These are phyloP conservation scores for Limonium bicolor DNA, from an alignment of 148 eudicot species.

Conservation along the genomic window DNA sequence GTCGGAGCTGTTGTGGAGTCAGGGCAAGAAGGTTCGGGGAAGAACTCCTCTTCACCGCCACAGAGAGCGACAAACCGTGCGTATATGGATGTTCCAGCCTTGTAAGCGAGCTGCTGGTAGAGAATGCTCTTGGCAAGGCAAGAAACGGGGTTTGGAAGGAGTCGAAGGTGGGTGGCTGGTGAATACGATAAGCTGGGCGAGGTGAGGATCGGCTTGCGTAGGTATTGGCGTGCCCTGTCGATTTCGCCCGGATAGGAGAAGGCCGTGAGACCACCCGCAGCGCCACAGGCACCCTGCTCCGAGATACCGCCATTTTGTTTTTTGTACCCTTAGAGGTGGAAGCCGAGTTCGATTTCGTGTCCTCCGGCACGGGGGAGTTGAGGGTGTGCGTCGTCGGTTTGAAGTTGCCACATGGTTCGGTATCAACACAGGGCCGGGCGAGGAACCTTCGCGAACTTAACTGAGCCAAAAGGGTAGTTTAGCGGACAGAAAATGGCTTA, in stretches of 20 bases:
- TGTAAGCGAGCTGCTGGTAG: conserved; percentile 51
- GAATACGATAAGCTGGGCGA: conserved; percentile 17
- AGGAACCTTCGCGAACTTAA: conserved; percentile 33
- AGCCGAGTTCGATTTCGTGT: background rate
- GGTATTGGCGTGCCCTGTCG: conserved; percentile 26
- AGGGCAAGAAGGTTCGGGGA: conserved; percentile 20
- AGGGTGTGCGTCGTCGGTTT: background rate
- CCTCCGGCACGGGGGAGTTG: conserved; percentile 5
- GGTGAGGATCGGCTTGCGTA: conserved; percentile 24
- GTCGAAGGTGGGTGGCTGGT: conserved; percentile 29
- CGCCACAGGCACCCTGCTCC: background rate
- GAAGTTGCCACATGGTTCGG: background rate
- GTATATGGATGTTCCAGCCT: conserved; percentile 41
- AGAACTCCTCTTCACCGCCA: conserved; percentile 22
- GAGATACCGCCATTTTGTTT: conserved; percentile 6
- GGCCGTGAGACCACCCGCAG: conserved; percentile 13
- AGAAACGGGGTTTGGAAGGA: conserved; percentile 38
- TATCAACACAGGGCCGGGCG: background rate
- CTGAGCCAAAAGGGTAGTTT: conserved; percentile 34
- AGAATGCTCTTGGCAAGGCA: conserved; percentile 37
- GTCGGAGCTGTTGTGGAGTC: conserved; percentile 32
- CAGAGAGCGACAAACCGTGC: conserved; percentile 37
- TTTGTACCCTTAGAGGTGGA: conserved; percentile 1
- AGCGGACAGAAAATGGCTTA: conserved; percentile 8
- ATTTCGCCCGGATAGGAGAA: conserved; percentile 28